Percentiles rank a stretch among this genome's conserved stretches.
Evolutionary conservation across 192 early-diverging fungal genomes (phyloP).

Genomic region (Coemansia sp.): DNA sequence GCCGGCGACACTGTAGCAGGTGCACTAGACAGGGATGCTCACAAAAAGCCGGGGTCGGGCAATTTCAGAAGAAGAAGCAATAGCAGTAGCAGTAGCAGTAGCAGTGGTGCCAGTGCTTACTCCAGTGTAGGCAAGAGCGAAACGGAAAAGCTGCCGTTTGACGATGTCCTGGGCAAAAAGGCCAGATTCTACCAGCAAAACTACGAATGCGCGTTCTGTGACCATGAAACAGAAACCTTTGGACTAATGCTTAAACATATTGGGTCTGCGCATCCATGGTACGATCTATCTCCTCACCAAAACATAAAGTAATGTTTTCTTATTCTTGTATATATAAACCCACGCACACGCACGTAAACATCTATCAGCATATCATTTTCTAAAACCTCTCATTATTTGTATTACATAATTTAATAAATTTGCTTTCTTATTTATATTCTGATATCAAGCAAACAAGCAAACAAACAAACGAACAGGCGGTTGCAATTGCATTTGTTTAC

Average conservation of each 20-base stretch:
- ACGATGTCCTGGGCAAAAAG: slow-evolving; percentile 8
- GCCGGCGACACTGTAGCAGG: not conserved
- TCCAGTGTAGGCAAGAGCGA: not conserved
- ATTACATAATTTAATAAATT: no score
- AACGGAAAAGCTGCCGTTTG: not conserved
- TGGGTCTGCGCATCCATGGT: slow-evolving; percentile 33
- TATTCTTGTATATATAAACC: slow-evolving; percentile 5
- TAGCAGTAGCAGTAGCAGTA: slow-evolving; percentile 2
- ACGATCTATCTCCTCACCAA: slow-evolving; percentile 32
- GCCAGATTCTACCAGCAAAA: slow-evolving; percentile 36
- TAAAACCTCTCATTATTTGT: not conserved
- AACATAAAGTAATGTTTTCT: slow-evolving; percentile 17
- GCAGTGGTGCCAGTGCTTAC: not conserved
- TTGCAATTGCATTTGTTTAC: not conserved
- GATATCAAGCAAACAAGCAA: no score
- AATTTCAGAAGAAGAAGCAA: not conserved
- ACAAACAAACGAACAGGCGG: not conserved
- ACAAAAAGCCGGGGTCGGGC: not conserved
- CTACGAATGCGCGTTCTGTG: slow-evolving; percentile 45
- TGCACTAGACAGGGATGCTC: not conserved
- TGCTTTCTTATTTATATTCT: no score
- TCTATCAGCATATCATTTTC: not conserved
- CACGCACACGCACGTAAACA: not conserved
- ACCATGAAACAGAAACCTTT: slow-evolving; percentile 27
- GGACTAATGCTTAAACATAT: slow-evolving; percentile 27